Conservation (phyloP, 139 green algal species). For the Pseudopediastrum boryanum region DNA sequence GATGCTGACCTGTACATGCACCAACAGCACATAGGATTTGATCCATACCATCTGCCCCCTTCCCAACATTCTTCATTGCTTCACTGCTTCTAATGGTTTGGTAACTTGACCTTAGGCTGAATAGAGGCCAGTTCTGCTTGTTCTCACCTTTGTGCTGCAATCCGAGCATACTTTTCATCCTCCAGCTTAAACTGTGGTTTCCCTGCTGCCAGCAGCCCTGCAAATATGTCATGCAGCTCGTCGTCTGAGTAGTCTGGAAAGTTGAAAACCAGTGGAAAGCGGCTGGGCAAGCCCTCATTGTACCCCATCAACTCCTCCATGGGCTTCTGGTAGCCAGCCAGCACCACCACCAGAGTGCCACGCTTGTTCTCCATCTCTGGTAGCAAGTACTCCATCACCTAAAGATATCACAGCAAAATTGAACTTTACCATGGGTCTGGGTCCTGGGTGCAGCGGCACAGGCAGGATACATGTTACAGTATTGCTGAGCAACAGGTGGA, state of each 20-base stretch:
- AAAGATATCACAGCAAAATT: too few species aligned
- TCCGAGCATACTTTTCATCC: conserved; percentile 43
- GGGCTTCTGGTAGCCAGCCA: conserved; percentile 56
- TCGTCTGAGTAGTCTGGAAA: conserved; percentile 39
- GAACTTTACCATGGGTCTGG: too few species aligned
- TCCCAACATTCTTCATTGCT: background rate
- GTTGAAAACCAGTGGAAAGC: conserved; percentile 42
- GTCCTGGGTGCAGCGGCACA: too few species aligned
- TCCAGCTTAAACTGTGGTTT: conserved; percentile 42
- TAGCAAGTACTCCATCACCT: conserved; percentile 58
- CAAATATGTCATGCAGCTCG: conserved; percentile 48
- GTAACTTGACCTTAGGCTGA: background rate
- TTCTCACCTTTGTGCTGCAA: conserved; percentile 32
- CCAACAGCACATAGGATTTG: too few species aligned
- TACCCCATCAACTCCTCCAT: conserved; percentile 59
- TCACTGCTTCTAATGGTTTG: background rate
- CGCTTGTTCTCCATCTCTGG: conserved; percentile 56
- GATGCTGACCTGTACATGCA: too few species aligned
- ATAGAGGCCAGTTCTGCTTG: background rate
- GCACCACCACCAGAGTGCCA: conserved; percentile 52
- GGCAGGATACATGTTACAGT: too few species aligned
- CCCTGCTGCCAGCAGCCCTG: conserved; percentile 23
- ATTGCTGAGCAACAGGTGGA: too few species aligned
- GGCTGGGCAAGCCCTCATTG: conserved; percentile 58
- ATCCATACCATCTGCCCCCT: background rate